These are phyloP conservation scores for Asterochloris sp. DNA, from an alignment of 139 green algal species.

Conservation along the genomic window DNA sequence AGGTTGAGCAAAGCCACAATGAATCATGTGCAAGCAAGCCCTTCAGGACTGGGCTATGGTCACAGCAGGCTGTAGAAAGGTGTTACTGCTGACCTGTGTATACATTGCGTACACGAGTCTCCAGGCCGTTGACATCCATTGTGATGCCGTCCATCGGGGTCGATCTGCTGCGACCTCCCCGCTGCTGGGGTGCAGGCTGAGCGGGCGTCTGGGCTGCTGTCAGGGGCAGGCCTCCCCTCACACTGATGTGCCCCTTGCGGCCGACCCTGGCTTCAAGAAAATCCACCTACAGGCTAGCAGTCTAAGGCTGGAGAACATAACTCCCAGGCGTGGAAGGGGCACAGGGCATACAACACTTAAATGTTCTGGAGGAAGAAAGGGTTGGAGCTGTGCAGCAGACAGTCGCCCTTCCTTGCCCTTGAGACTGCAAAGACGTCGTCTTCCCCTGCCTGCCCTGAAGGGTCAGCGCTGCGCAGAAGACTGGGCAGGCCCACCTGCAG, in stretches of 20 bases:
- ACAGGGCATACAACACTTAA: not conserved
- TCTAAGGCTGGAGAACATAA: not conserved
- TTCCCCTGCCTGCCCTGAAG: not conserved
- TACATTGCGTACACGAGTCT: slow-evolving; percentile 65
- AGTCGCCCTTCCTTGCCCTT: not conserved
- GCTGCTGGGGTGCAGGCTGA: slow-evolving; percentile 10
- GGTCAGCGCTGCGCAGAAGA: no score
- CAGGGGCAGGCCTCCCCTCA: slow-evolving; percentile 62
- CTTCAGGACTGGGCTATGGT: no score
- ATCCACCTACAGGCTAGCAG: slow-evolving; percentile 27
- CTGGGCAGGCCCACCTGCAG: slow-evolving; percentile 24
- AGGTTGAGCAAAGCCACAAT: not conserved
- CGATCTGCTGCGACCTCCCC: not conserved
- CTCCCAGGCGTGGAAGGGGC: not conserved
- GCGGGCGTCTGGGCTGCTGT: not conserved
- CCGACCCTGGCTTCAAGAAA: slow-evolving; percentile 69
- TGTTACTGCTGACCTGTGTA: slow-evolving; percentile 47
- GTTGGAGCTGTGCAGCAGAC: not conserved
- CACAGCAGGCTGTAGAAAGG: not conserved
- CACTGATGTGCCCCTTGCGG: slow-evolving; percentile 50
- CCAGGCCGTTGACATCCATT: slow-evolving; percentile 48
- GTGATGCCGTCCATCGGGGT: slow-evolving; percentile 18
- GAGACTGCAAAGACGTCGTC: no score
- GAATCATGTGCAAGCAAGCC: no score
- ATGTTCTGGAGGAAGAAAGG: not conserved